Evolutionary conservation across 805 yeast genomes (phyloP).

Genomic region (Yamadazyma kitorensis): DNA sequence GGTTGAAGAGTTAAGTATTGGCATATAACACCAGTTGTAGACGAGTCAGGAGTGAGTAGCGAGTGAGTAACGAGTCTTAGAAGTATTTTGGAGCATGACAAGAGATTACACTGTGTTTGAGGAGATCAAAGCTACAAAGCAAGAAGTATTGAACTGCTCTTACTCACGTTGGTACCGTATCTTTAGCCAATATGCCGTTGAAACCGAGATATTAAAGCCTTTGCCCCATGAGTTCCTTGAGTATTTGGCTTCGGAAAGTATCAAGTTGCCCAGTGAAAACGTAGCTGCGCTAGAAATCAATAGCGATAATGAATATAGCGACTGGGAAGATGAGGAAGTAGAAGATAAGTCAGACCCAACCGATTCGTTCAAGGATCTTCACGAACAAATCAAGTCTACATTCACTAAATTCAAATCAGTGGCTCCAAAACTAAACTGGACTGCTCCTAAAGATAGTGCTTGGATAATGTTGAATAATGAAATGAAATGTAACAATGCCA

Average conservation of each 20-base stretch:
- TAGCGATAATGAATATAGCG: constrained; percentile 68
- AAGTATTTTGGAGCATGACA: too few species aligned
- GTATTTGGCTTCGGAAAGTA: constrained; percentile 28
- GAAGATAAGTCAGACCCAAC: constrained; percentile 22
- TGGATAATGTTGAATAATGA: constrained; percentile 86
- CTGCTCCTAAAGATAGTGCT: constrained; percentile 90
- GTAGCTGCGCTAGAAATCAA: constrained; percentile 21
- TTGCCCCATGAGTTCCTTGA: constrained; percentile 33
- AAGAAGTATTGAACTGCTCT: constrained; percentile 31
- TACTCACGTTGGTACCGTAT: constrained; percentile 33
- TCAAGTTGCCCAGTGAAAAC: constrained; percentile 18
- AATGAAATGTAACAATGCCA: constrained; percentile 63
- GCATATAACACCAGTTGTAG: neutral
- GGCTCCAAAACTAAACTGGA: constrained; percentile 93
- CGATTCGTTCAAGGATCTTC: constrained; percentile 54
- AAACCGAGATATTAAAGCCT: constrained; percentile 27
- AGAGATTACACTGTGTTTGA: constrained; percentile 26
- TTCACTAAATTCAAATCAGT: constrained; percentile 56
- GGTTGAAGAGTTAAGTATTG: neutral
- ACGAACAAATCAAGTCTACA: constrained; percentile 43
- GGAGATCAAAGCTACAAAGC: constrained; percentile 20
- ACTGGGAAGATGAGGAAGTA: constrained; percentile 57
- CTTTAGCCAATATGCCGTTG: constrained; percentile 19
- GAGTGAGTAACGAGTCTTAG: too few species aligned
- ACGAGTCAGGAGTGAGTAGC: too few species aligned